Evolutionary conservation across 768 basidiomycete species (phyloP).

Genomic region (Russula emetica): DNA sequence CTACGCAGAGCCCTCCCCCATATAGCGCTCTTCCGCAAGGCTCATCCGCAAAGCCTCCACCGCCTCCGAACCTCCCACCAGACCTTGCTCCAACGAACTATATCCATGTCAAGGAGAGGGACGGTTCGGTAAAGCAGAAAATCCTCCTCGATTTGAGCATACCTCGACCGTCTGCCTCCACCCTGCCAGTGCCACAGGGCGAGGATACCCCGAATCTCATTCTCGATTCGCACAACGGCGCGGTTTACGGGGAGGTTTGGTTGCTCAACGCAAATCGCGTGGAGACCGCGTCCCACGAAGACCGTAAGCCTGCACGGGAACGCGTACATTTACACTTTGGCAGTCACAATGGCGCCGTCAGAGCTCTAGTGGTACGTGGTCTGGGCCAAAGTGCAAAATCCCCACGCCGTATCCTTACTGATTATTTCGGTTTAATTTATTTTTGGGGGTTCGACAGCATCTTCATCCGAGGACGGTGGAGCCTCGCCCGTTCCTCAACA

Average conservation of each 20-base stretch:
- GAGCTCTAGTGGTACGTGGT: conserved; percentile 10
- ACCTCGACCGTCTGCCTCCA: conserved; percentile 8
- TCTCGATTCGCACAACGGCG: conserved; percentile 17
- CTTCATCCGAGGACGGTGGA: conserved; percentile 11
- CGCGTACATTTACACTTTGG: conserved; percentile 8
- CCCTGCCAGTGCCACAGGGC: neutral
- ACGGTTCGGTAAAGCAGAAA: conserved; percentile 6
- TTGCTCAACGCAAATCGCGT: neutral
- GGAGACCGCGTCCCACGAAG: neutral
- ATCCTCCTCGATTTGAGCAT: conserved; percentile 16
- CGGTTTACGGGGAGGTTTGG: conserved; percentile 16
- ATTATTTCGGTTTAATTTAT: neutral
- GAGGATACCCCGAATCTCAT: neutral
- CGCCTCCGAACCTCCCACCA: neutral
- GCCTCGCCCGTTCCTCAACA: conserved; percentile 22
- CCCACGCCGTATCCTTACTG: neutral
- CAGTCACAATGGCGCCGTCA: conserved; percentile 14
- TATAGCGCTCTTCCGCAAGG: neutral
- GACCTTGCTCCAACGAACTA: conserved; percentile 19
- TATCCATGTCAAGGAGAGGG: conserved; percentile 11
- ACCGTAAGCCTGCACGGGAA: neutral
- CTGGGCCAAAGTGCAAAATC: neutral
- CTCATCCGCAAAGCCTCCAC: neutral
- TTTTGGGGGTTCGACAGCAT: conserved; percentile 16
- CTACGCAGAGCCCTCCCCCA: conserved; percentile 16